Percentiles rank a stretch among this genome's conserved stretches.
Evolutionary conservation across 1,139 yeast species (phyloP).

Genomic region (Yamadazyma oceani): DNA sequence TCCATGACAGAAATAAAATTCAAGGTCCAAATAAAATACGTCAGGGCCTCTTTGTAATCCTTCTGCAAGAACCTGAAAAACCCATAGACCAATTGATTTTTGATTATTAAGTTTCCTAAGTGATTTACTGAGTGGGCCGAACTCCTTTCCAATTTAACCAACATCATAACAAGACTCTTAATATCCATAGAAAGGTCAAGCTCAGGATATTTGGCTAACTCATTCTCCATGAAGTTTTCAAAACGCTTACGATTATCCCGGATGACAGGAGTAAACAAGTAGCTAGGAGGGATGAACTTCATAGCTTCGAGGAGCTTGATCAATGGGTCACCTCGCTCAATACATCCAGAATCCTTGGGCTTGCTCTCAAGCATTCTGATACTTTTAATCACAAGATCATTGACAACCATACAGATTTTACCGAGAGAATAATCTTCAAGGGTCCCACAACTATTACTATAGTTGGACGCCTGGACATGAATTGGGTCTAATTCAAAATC

Average conservation of each 20-base stretch:
- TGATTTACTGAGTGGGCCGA: constrained; percentile 7
- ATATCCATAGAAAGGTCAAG: constrained; percentile 17
- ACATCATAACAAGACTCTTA: constrained; percentile 12
- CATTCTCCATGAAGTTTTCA: constrained; percentile 11
- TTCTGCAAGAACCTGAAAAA: constrained; percentile 14
- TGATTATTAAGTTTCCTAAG: constrained; percentile 8
- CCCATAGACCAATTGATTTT: constrained; percentile 11
- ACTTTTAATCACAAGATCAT: constrained; percentile 9
- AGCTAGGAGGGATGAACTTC: constrained; percentile 21
- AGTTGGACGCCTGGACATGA: constrained; percentile 24
- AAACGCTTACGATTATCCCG: constrained; percentile 7
- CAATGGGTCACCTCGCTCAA: constrained; percentile 10
- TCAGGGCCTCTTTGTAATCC: constrained; percentile 10
- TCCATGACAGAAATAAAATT: constrained; percentile 15
- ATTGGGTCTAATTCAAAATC: constrained; percentile 10
- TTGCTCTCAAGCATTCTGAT: constrained; percentile 5
- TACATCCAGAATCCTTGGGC: neutral
- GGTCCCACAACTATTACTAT: constrained; percentile 16
- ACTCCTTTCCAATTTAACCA: constrained; percentile 13
- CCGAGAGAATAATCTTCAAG: constrained; percentile 21
- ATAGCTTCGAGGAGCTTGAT: constrained; percentile 18
- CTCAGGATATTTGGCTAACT: constrained; percentile 12
- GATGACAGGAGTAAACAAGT: constrained; percentile 19
- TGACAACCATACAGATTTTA: constrained; percentile 12
- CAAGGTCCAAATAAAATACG: constrained; percentile 23